phyloP scores from a whole-genome alignment of 495 filamentous ascomycete genomes.

The Hypoxylon rickii region DNA sequence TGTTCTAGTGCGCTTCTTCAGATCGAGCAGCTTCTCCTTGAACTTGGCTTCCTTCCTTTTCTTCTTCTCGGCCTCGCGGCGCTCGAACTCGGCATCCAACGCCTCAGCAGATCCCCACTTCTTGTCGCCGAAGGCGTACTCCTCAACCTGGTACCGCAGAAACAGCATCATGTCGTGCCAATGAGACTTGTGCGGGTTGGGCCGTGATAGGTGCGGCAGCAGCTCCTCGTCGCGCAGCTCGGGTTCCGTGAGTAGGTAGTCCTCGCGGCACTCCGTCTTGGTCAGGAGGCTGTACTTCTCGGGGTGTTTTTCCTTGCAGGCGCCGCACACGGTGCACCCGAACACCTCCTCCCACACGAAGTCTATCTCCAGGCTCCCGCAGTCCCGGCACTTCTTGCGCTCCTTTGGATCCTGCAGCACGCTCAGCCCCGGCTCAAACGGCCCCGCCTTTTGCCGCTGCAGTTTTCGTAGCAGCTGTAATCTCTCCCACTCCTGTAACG shows the following conservation, averaged over 20 bases:
- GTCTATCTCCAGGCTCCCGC: slow-evolving; percentile 82
- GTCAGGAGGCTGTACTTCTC: slow-evolving; percentile 94
- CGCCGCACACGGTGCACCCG: slow-evolving; percentile 22
- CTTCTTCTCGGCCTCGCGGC: slow-evolving; percentile 80
- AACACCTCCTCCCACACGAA: slow-evolving; percentile 85
- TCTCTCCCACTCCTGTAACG: slow-evolving; percentile 88
- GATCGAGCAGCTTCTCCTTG: slow-evolving; percentile 78
- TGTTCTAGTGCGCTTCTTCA: slow-evolving; percentile 92
- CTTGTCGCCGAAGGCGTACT: slow-evolving; percentile 73
- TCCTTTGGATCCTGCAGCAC: slow-evolving; percentile 65
- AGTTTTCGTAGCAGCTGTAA: slow-evolving; percentile 71
- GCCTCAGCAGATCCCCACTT: slow-evolving; percentile 87
- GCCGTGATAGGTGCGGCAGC: slow-evolving; percentile 82
- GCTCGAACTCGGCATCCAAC: slow-evolving; percentile 88
- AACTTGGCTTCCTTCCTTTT: slow-evolving; percentile 89
- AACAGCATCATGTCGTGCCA: slow-evolving; percentile 99
- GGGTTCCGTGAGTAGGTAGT: slow-evolving; percentile 93
- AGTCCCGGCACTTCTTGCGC: slow-evolving; percentile 81
- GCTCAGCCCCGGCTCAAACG: slow-evolving; percentile 84
- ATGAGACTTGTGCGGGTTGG: slow-evolving; percentile 92
- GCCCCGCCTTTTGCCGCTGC: slow-evolving; percentile 73
- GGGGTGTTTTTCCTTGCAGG: slow-evolving; percentile 75
- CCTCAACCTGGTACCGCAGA: slow-evolving; percentile 90
- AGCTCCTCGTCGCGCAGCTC: slow-evolving; percentile 85
- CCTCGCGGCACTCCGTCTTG: slow-evolving; percentile 93